Percentiles rank a stretch among this genome's conserved stretches.
Conservation (phyloP, 164 flowering plant genomes). For the Magnolia officinalis region DNA sequence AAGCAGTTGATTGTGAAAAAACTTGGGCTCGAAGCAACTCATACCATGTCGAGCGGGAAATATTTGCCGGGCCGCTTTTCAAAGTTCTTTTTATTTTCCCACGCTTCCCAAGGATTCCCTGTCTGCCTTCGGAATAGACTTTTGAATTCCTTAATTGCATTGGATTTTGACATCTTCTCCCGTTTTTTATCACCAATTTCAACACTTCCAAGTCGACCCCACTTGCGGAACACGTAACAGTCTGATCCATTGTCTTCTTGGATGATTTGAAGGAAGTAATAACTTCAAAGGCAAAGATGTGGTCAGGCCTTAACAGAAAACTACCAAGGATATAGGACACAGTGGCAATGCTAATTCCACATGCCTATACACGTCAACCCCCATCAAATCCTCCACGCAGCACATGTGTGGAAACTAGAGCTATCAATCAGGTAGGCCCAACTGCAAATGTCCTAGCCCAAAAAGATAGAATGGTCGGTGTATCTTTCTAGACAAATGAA, state of each 20-base stretch:
- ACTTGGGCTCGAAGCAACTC: background rate
- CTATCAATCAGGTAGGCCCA: background rate
- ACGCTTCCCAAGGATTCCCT: slow-evolving; percentile 92
- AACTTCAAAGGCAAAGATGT: slow-evolving; percentile 48
- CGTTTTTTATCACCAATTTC: slow-evolving; percentile 83
- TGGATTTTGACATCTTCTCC: slow-evolving; percentile 69
- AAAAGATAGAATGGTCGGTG: background rate
- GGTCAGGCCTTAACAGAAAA: slow-evolving; percentile 10
- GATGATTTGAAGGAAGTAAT: slow-evolving; percentile 89
- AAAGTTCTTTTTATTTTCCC: slow-evolving; percentile 68
- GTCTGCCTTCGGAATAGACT: slow-evolving; percentile 88
- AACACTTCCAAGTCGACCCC: slow-evolving; percentile 96
- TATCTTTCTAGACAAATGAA: background rate
- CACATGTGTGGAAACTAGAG: background rate
- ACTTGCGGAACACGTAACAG: slow-evolving; percentile 90
- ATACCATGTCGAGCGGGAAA: slow-evolving; percentile 90
- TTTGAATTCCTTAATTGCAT: slow-evolving; percentile 76
- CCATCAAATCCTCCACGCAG: no score
- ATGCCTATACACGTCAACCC: no score
- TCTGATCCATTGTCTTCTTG: slow-evolving; percentile 79
- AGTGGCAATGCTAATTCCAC: no score
- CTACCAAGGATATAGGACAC: no score
- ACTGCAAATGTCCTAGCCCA: background rate
- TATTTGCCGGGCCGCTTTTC: slow-evolving; percentile 88
- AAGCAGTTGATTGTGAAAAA: background rate